Evolutionary conservation across 2,329 filamentous ascomycete species (phyloP).

Genomic region (Cercospora sesami): DNA sequence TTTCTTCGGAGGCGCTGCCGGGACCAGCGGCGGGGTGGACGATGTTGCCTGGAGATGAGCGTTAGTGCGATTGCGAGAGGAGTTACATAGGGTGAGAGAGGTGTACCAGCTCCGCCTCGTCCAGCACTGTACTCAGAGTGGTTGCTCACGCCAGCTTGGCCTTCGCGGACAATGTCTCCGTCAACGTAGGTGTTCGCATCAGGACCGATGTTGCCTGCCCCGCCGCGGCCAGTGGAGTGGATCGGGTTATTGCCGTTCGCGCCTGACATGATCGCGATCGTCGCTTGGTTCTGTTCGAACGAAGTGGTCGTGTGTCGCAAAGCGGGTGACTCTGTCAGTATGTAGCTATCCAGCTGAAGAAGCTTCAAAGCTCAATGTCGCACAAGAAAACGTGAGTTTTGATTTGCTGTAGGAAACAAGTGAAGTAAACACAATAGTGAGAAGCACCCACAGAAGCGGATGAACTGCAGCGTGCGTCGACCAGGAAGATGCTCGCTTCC

Average conservation of each 20-base stretch:
- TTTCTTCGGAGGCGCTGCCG: constrained; percentile 39
- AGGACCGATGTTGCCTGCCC: constrained; percentile 58
- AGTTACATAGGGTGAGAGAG: constrained; percentile 32
- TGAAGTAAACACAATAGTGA: background rate
- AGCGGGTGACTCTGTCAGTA: background rate
- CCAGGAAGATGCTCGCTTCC: constrained; percentile 6
- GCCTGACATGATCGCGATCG: constrained; percentile 11
- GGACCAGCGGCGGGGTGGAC: constrained; percentile 13
- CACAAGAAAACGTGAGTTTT: background rate
- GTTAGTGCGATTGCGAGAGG: constrained; percentile 35
- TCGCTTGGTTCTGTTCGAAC: background rate
- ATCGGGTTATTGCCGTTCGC: constrained; percentile 22
- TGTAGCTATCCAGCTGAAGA: background rate
- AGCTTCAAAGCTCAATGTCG: background rate
- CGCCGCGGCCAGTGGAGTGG: constrained; percentile 59
- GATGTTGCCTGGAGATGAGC: constrained; percentile 18
- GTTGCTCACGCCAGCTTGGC: constrained; percentile 41
- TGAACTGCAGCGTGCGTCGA: background rate
- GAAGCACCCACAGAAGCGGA: background rate
- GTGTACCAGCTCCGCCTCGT: constrained; percentile 45
- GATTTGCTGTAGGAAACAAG: background rate
- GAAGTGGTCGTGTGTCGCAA: background rate
- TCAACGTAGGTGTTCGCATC: constrained; percentile 51
- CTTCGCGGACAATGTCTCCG: constrained; percentile 50
- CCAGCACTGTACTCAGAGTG: constrained; percentile 44